Evolutionary conservation across 345 rosid species (phyloP).

Genomic region (Noccaea bulbosa): DNA sequence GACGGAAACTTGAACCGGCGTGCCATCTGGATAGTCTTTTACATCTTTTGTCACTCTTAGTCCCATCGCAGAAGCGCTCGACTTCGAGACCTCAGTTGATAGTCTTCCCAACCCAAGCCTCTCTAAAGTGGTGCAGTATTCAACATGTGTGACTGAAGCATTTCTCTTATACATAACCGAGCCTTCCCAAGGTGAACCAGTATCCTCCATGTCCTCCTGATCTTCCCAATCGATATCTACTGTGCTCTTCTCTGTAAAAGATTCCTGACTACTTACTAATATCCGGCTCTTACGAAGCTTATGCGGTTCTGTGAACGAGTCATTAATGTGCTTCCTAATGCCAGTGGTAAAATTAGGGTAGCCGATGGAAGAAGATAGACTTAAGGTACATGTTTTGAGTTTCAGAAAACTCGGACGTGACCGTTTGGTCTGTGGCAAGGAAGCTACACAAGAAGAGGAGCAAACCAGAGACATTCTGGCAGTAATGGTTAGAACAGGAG

Average conservation of each 20-base stretch:
- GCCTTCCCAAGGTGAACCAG: constrained; percentile 89
- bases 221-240: constrained; percentile 64
- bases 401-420: constrained; percentile 13
- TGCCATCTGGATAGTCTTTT: constrained; percentile 81
- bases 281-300: constrained; percentile 36
- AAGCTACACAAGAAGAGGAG: constrained; percentile 43
- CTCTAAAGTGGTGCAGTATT: constrained; percentile 90
- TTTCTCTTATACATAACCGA: constrained; percentile 77
- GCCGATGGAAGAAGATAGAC: constrained; percentile 18
- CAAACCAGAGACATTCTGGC: constrained; percentile 50
- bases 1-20: constrained; percentile 88
- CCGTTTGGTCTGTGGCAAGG: constrained; percentile 34
- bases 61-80: constrained; percentile 84
- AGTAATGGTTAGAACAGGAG: constrained; percentile 1
- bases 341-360: constrained; percentile 20
- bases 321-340: constrained; percentile 17
- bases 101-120: constrained; percentile 82
- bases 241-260: constrained; percentile 47
- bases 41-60: constrained; percentile 84
- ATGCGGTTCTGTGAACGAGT: constrained; percentile 18
- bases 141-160: constrained; percentile 70
- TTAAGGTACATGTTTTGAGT: constrained; percentile 28
- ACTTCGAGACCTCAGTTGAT: constrained; percentile 68
- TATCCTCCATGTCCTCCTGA: constrained; percentile 53
- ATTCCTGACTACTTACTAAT: constrained; percentile 41